A percentile compares a stretch with the other conserved stretches of the same genome.
These are phyloP conservation scores for Magnolia officinalis DNA, from an alignment of 164 flowering plant genomes.

Conservation along the genomic window DNA sequence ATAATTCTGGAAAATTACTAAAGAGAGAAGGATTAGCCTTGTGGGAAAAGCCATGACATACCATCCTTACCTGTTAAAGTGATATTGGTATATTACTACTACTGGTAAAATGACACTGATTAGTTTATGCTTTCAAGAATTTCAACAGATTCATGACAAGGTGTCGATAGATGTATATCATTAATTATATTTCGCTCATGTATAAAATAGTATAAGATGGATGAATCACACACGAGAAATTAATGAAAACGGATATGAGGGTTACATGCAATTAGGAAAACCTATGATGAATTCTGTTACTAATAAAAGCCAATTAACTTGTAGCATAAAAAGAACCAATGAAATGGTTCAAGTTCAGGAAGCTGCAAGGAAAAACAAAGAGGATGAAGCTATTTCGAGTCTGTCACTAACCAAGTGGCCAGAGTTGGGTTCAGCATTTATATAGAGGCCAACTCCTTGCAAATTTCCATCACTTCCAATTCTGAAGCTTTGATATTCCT, in stretches of 20 bases:
- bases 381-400: not conserved
- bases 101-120: too few relatives aligned
- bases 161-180: not conserved
- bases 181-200: not conserved
- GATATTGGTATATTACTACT: too few relatives aligned
- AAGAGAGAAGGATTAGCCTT: too few relatives aligned
- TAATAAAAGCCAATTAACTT: too few relatives aligned
- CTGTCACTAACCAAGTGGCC: constrained; percentile 74
- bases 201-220: not conserved
- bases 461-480: constrained; percentile 93
- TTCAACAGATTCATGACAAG: not conserved
- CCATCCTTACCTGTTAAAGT: too few relatives aligned
- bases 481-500: constrained; percentile 93
- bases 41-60: too few relatives aligned
- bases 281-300: too few relatives aligned
- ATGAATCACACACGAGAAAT: not conserved
- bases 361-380: not conserved
- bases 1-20: too few relatives aligned
- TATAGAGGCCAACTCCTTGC: constrained; percentile 90
- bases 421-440: constrained; percentile 68
- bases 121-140: too few relatives aligned
- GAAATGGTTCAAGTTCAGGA: not conserved
- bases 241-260: too few relatives aligned
- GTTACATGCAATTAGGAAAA: too few relatives aligned
- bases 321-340: too few relatives aligned